phyloP scores from a whole-genome alignment of 73 alveolate species.

The Effrenium voratum region DNA sequence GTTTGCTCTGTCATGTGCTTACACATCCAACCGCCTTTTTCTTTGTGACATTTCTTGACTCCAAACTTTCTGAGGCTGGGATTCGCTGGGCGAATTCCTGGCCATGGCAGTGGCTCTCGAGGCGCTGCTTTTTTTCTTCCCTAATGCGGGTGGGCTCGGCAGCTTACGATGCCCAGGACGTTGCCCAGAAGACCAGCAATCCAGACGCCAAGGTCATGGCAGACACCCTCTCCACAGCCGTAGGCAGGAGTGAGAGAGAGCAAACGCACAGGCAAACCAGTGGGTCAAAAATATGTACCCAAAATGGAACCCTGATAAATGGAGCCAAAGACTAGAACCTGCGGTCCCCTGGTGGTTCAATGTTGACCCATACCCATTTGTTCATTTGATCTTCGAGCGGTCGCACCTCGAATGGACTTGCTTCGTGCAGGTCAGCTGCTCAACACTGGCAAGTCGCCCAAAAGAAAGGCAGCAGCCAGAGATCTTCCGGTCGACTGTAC shows the following conservation, averaged over 20 bases:
- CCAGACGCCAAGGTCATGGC: conserved; percentile 93
- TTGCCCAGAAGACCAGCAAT: conserved; percentile 80
- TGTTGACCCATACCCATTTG: too few species aligned
- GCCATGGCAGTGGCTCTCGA: conserved; percentile 91
- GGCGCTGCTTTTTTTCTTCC: not conserved
- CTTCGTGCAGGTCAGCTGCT: not conserved
- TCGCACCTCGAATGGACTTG: too few species aligned
- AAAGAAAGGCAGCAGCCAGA: conserved; percentile 2
- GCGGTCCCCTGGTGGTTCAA: too few species aligned
- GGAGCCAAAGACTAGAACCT: too few species aligned
- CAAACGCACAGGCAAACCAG: too few species aligned
- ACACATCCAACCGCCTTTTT: not conserved
- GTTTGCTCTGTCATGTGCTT: not conserved
- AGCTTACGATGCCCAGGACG: conserved; percentile 18
- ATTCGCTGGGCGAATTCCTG: conserved; percentile 81
- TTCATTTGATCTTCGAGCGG: too few species aligned
- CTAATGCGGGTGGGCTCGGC: not conserved
- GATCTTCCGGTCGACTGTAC: not conserved
- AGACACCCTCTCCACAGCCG: conserved; percentile 77
- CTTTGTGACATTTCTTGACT: not conserved
- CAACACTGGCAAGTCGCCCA: conserved; percentile 32
- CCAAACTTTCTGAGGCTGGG: conserved; percentile 44
- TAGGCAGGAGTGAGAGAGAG: conserved; percentile 30
- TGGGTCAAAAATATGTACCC: not conserved
- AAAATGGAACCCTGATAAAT: too few species aligned